Conservation (phyloP, 108 stramenopile genomes). For the Pseudonitzschia pungens region DNA sequence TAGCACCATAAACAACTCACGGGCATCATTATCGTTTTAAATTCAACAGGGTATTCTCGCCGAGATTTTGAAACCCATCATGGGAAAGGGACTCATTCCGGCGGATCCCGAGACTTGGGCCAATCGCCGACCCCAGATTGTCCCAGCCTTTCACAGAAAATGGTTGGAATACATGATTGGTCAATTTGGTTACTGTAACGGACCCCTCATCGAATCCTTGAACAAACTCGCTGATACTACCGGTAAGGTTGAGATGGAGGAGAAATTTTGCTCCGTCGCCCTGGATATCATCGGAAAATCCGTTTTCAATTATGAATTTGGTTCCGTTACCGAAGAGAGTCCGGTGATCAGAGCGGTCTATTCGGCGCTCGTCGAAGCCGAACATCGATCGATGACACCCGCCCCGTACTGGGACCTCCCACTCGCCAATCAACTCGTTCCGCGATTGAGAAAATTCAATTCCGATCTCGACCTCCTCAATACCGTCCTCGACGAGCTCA, state of each 20-base stretch:
- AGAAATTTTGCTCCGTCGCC: slow-evolving; percentile 89
- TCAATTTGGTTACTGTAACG: slow-evolving; percentile 89
- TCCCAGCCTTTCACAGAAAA: slow-evolving; percentile 92
- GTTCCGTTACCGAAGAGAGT: slow-evolving; percentile 79
- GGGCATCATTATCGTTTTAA: background rate
- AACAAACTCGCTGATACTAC: slow-evolving; percentile 51
- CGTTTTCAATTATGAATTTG: slow-evolving; percentile 96
- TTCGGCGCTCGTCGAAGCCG: slow-evolving; percentile 90
- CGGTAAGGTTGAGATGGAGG: slow-evolving; percentile 88
- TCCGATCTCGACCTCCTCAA: slow-evolving; percentile 86
- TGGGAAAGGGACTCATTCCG: slow-evolving; percentile 87
- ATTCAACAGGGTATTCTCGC: slow-evolving; percentile 70
- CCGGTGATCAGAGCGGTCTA: slow-evolving; percentile 94
- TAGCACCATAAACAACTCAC: too few relatives aligned
- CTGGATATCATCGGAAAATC: slow-evolving; percentile 91
- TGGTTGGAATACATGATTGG: slow-evolving; percentile 95
- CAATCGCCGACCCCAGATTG: slow-evolving; percentile 86
- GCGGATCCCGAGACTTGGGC: slow-evolving; percentile 95
- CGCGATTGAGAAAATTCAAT: slow-evolving; percentile 90
- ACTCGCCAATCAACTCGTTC: slow-evolving; percentile 88
- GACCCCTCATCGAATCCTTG: slow-evolving; percentile 70
- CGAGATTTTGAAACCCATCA: slow-evolving; percentile 90
- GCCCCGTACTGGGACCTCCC: slow-evolving; percentile 96
- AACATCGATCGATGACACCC: slow-evolving; percentile 93
- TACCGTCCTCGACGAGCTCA: slow-evolving; percentile 86